Base-by-base conservation (phyloP, 1,139 yeast species). In the Ashbya aceris region DNA sequence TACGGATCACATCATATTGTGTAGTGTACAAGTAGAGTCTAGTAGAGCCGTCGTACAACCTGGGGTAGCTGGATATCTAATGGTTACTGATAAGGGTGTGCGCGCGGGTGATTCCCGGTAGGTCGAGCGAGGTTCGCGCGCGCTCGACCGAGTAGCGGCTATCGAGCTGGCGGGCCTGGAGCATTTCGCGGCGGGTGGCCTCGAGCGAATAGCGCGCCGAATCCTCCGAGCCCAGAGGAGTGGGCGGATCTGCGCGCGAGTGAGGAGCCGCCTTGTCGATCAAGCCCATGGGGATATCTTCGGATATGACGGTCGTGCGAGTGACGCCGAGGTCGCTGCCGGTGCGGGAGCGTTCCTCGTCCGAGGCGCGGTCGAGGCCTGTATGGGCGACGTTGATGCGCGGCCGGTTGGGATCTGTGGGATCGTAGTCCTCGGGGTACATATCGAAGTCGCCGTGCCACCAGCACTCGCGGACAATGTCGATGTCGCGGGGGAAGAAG, bases 401-500 rank as follows among this genome's bases (percentile, higher is more conserved):
- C 8, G 64, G 63, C 50, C 69, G 61, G 46, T 64, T 55, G 32
- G 70, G 70, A 55, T 79, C 85, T 1, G 84, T 76, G 38, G 86
- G 87, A 52, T 79, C 83, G 56, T 79, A 74, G 44, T 70, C 70
- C 14, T 64, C 65, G 7, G 83, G 77, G 56, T 77, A 75, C 17
- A 71, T 73, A 50, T 68, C 74, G 50, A 73, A 74, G 53, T 78
- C 80, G 20, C 86, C 86, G 44, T 71, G 66, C 39, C 63, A 62
- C 50, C 75, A 74, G 61, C 80, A 76, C 64, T 91, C 97, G 51
- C 97, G 72, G 46, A 91, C 74, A 49, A 91, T 79, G 58, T 91
- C 97, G 46, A 84, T 70, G 62, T 91, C 97, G 42, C 68, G 68
- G 8, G 98, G 98, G 55, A 65, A 66, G 58, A 70, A 77, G 35